Percentiles rank a stretch among this genome's conserved stretches.
These are phyloP conservation scores for Yarrowia porcina DNA, from an alignment of 805 yeast genomes.

Conservation along the genomic window DNA sequence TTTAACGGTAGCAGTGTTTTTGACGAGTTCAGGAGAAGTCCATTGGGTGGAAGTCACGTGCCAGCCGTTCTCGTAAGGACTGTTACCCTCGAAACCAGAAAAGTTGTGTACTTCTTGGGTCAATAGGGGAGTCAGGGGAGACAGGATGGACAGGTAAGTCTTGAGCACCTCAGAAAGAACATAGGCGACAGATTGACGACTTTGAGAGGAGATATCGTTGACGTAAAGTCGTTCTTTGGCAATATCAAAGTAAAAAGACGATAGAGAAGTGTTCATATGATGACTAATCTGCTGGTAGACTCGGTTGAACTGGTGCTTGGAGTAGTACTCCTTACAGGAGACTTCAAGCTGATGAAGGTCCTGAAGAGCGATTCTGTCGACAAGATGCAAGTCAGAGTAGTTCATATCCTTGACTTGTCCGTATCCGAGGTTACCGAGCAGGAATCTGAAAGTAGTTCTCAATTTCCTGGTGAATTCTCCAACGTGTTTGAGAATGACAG, in stretches of 20 bases:
- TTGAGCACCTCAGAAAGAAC: conserved; percentile 55
- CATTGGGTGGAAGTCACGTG: conserved; percentile 41
- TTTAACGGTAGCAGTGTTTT: conserved; percentile 49
- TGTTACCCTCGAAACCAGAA: conserved; percentile 39
- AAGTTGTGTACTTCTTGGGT: conserved; percentile 86
- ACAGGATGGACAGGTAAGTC: conserved; percentile 60
- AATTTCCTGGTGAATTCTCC: conserved; percentile 78
- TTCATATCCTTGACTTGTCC: conserved; percentile 37
- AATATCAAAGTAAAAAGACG: conserved; percentile 82
- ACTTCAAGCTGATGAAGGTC: conserved; percentile 50
- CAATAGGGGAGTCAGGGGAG: conserved; percentile 80
- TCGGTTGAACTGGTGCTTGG: conserved; percentile 60
- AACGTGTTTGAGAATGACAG: conserved; percentile 67
- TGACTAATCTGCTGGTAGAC: conserved; percentile 65
- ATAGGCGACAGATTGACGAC: conserved; percentile 61
- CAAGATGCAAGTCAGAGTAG: conserved; percentile 31
- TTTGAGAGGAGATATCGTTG: conserved; percentile 47
- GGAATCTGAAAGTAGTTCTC: conserved; percentile 72
- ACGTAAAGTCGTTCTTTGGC: conserved; percentile 85
- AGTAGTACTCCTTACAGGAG: conserved; percentile 47
- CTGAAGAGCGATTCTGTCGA: conserved; percentile 63
- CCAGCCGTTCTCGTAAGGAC: conserved; percentile 53
- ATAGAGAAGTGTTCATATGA: conserved; percentile 70
- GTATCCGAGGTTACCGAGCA: conserved; percentile 71
- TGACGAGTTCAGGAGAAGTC: conserved; percentile 40